Conservation (phyloP, 2,329 filamentous ascomycete genomes). For the Colletotrichum abscissum region DNA sequence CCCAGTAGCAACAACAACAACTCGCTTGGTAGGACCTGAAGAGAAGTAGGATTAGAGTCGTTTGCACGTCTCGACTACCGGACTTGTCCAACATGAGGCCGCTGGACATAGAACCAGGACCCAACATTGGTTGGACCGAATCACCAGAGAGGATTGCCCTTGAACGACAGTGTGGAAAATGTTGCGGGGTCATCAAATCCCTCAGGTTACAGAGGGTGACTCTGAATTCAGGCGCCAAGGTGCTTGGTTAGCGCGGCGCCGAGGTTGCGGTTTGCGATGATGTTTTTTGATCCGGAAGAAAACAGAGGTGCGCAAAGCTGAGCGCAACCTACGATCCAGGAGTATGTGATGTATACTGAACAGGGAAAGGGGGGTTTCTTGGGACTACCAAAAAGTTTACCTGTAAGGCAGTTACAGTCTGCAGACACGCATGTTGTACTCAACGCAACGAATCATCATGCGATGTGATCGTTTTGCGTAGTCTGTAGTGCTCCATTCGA, state of each 20-base stretch:
- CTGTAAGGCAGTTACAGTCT: constrained; percentile 1
- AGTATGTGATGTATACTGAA: neutral
- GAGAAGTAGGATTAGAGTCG: neutral
- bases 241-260: neutral
- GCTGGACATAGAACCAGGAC: neutral
- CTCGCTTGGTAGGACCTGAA: constrained; percentile 21
- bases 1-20: constrained; percentile 12
- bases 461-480: neutral
- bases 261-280: neutral
- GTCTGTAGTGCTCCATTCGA: neutral
- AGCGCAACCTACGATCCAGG: neutral
- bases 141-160: constrained; percentile 9
- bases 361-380: neutral
- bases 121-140: neutral
- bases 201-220: neutral
- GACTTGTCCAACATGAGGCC: neutral
- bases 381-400: constrained; percentile 2
- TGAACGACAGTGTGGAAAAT: constrained; percentile 23
- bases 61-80: neutral
- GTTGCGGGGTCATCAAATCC: constrained; percentile 11
- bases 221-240: neutral
- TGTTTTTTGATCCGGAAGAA: neutral
- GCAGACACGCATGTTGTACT: neutral
- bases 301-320: neutral
- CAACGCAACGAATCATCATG: neutral